Base-by-base conservation (phyloP, 495 filamentous ascomycete genomes). In the Penicillium antarcticum region DNA sequence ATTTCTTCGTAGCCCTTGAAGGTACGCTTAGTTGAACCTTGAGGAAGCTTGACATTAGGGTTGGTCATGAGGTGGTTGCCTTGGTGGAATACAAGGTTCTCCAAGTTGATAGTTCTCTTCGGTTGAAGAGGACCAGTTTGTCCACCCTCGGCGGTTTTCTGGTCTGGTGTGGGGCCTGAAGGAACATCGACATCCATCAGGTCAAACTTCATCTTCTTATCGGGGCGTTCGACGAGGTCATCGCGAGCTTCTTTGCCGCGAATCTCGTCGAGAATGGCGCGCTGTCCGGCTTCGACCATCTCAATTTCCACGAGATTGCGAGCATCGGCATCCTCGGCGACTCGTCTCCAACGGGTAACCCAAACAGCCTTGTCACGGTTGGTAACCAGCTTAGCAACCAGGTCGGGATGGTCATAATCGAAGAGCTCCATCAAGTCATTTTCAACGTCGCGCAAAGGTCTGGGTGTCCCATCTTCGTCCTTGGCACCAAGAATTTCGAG, bases 1-100 rank as follows among this genome's bases (percentile, higher is more conserved):
- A 97, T 95, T 65, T 99, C 94, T 67, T 97, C 94, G 53, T 97
- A 99, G 23, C 95, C 94, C 69, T 97, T 97, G 72, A 96, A 96
- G 0, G 88, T 89, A 11, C 90, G 81, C 68, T 97, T 96, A 0
- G 87, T 96, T 1, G 95, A 95, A 19, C 95, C 94, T 61, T 96
- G 88, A 1, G 94, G 94, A n/a, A 97, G 80, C 55, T 87, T 89
- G 41, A 97, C 92, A 66, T 87, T 96, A 2, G 91, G 85, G 58
- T 99, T 97, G 9, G 95, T 96, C 92, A 97, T 97, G 14, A 97
- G 77, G 73, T 99, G 94, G 58, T 96, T 97, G 13, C 94, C 94
- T 67, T 97, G 94, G 60, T 97, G 92, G 67, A 99, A 99, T 26
- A 96, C 79, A 16, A 99, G 82, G 56, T 96, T 96, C 57, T 99